Base-by-base conservation (phyloP, 306 rosid genomes). In the Quercus mongolica region DNA sequence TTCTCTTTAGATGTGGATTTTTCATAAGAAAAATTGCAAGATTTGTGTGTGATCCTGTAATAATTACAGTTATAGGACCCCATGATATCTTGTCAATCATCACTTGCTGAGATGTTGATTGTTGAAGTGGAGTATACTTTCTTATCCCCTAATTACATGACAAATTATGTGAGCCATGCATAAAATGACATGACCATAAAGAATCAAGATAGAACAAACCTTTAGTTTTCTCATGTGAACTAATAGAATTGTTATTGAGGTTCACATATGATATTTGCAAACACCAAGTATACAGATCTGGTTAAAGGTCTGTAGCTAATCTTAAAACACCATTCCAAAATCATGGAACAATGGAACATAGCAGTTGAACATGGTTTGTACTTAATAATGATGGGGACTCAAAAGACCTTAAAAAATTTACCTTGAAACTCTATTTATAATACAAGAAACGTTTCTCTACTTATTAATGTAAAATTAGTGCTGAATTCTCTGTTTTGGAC, bases 71-170 rank as follows among this genome's bases (percentile, higher is more conserved):
- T 52, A 90, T 88, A 55, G 99, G 98, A 75, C 98, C 97, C 28
- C 68, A 81, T 26, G 96, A 90, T 81, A 95, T 81, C 85, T 89
- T 90, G 51, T 93, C 94, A 54, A 90, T 91, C 93, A 95, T 79
- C 82, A 95, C 98, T 85, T 95, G 90, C 83, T 95, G 98, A n/a
- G 92, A 85, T 17, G 89, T 91, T 67, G 89, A 81, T 76, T 95
- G 99, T 41, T 78, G 59, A 7, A 90, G 31, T 49, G 99, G 98
- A 78, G 31, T 83, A 67, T 91, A 95, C 84, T 71, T 87, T 74
- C 98, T 91, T 78, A 58, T 67, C 5, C 98, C 98, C 99, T 92
- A 76, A 74, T 76, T 80, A 63, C 86, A 84, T 73, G 11, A 74
- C 58, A 74, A 76, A 80, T 74, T 64, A 64, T 57, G 59, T 62